Evolutionary conservation across 73 alveolate species (phyloP).

Genomic region (Paraurostyla sp.): DNA sequence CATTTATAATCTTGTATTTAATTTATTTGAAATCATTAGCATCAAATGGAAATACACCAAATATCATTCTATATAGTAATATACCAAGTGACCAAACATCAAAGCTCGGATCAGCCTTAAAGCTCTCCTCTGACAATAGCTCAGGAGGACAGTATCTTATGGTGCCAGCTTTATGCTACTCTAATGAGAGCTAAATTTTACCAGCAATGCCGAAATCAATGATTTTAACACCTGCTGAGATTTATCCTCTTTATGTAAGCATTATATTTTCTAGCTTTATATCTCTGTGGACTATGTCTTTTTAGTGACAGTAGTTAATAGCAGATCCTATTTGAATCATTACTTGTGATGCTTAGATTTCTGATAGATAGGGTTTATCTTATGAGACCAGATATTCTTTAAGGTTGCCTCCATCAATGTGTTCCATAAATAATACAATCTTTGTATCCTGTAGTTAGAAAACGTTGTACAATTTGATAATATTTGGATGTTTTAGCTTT

Average conservation of each 20-base stretch:
- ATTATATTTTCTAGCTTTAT: slow-evolving; percentile 88
- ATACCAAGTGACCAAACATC: slow-evolving; percentile 87
- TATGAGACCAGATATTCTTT: slow-evolving; percentile 43
- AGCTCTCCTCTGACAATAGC: slow-evolving; percentile 77
- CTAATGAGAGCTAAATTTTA: slow-evolving; percentile 68
- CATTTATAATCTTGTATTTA: slow-evolving; percentile 26
- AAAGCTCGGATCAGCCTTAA: slow-evolving; percentile 69
- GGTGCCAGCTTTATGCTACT: slow-evolving; percentile 86
- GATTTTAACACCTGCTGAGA: slow-evolving; percentile 62
- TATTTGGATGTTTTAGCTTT: slow-evolving; percentile 72
- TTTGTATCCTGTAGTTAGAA: slow-evolving; percentile 19
- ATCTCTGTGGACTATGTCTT: slow-evolving; percentile 89
- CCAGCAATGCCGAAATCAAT: slow-evolving; percentile 93
- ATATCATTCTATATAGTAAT: slow-evolving; percentile 70
- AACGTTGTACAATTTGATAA: slow-evolving; percentile 40
- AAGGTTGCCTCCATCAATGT: slow-evolving; percentile 84
- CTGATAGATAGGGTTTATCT: slow-evolving; percentile 55
- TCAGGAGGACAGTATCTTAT: slow-evolving; percentile 86
- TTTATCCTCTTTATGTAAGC: slow-evolving; percentile 75
- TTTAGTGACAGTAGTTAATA: slow-evolving; percentile 83
- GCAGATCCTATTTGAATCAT: slow-evolving; percentile 81
- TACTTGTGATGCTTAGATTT: slow-evolving; percentile 67
- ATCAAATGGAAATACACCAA: slow-evolving; percentile 78
- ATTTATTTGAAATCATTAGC: slow-evolving; percentile 69
- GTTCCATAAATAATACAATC: slow-evolving; percentile 82